Conservation (phyloP, 805 yeast genomes). For the Barnettozyma botsteinii region DNA sequence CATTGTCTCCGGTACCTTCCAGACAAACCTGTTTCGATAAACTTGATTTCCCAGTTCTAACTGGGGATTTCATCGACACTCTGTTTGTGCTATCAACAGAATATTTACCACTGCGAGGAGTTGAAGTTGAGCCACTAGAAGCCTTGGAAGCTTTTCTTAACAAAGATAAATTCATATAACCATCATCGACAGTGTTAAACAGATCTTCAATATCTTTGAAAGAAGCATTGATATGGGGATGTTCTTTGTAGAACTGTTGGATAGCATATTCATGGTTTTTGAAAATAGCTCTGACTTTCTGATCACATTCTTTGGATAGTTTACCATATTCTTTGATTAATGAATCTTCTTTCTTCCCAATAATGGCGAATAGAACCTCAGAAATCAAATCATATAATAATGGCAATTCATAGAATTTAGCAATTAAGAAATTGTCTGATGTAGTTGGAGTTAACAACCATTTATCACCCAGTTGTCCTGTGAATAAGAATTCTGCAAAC, state of each 20-base stretch:
- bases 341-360: slow-evolving; percentile 60
- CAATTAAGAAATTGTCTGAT: slow-evolving; percentile 53
- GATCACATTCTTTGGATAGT: slow-evolving; percentile 23
- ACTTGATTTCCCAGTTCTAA: slow-evolving; percentile 21
- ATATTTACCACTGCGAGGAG: slow-evolving; percentile 3
- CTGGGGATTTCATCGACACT: slow-evolving; percentile 7
- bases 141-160: slow-evolving; percentile 42
- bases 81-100: slow-evolving; percentile 12
- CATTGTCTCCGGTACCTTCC: slow-evolving; percentile 19
- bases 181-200: slow-evolving; percentile 59
- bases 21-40: slow-evolving; percentile 15
- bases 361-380: slow-evolving; percentile 63
- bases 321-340: slow-evolving; percentile 26
- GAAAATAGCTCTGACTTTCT: slow-evolving; percentile 19
- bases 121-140: slow-evolving; percentile 4
- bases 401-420: slow-evolving; percentile 65
- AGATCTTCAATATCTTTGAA: slow-evolving; percentile 50
- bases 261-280: slow-evolving; percentile 23
- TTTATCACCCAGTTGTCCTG: slow-evolving; percentile 73
- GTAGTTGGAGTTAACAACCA: slow-evolving; percentile 71
- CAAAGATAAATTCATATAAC: slow-evolving; percentile 50
- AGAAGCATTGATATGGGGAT: slow-evolving; percentile 25
- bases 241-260: slow-evolving; percentile 20
- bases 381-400: slow-evolving; percentile 61
- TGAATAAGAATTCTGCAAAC: slow-evolving; percentile 65